Conservation (phyloP, 805 yeast species). For the Novakomyces olei region DNA sequence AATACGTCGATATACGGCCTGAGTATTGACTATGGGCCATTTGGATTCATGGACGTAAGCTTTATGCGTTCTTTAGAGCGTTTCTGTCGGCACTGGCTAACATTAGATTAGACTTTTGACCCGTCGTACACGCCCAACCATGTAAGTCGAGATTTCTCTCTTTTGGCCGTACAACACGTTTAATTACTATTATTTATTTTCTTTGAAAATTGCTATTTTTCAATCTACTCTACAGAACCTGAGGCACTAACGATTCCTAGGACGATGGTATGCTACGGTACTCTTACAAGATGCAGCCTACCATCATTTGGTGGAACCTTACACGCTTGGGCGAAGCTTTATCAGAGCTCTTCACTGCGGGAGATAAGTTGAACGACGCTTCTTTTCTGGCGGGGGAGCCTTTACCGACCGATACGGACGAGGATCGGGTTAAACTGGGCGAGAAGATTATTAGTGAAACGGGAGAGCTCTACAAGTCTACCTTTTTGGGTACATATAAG, state of each 20-base stretch:
- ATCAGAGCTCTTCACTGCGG: slow-evolving; percentile 63
- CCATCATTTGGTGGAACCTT: slow-evolving; percentile 82
- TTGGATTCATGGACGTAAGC: slow-evolving; percentile 28
- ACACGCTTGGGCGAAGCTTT: slow-evolving; percentile 64
- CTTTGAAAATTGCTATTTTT: background rate
- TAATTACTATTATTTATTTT: background rate
- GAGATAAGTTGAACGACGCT: slow-evolving; percentile 26
- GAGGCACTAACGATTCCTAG: no score
- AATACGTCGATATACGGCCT: slow-evolving; percentile 78
- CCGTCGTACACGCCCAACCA: slow-evolving; percentile 74
- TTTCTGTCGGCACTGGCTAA: background rate
- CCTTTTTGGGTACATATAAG: slow-evolving; percentile 37
- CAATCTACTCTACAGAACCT: slow-evolving; percentile 1
- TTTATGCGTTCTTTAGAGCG: background rate
- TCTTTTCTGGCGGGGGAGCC: slow-evolving; percentile 14
- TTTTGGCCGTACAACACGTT: no score
- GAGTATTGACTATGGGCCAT: slow-evolving; percentile 87
- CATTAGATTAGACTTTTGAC: slow-evolving; percentile 37
- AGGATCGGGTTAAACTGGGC: slow-evolving; percentile 35
- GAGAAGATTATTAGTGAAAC: slow-evolving; percentile 38
- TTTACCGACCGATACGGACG: slow-evolving; percentile 26
- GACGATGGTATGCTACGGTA: slow-evolving; percentile 58
- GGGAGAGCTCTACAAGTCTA: slow-evolving; percentile 40
- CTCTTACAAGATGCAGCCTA: slow-evolving; percentile 64
- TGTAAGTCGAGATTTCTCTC: no score